These are phyloP conservation scores for Naganishia randhawae DNA, from an alignment of 768 basidiomycete species.

Conservation along the genomic window DNA sequence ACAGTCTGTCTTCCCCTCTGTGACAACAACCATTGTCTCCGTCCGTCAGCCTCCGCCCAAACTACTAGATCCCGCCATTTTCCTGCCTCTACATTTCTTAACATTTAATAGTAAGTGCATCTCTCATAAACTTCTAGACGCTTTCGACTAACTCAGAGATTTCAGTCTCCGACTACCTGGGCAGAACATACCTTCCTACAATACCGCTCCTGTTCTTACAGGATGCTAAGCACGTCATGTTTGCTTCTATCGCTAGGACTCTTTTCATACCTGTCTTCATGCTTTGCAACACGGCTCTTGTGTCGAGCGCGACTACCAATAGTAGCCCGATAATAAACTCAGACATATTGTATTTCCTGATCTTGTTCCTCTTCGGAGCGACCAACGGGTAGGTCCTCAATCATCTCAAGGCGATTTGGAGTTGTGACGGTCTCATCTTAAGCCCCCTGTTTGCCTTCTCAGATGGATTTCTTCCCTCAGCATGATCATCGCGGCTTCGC, in stretches of 20 bases:
- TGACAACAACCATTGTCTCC: constrained; percentile 71
- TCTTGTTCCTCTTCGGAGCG: constrained; percentile 69
- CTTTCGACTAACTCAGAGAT: neutral
- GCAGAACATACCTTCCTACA: constrained; percentile 47
- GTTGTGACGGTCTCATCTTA: neutral
- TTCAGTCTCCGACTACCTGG: constrained; percentile 47
- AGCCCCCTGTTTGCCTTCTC: neutral
- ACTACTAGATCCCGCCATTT: constrained; percentile 49
- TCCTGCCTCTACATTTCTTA: constrained; percentile 74
- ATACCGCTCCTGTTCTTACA: constrained; percentile 59
- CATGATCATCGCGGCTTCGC: constrained; percentile 77
- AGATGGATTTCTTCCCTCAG: constrained; percentile 67
- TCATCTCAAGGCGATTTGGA: neutral
- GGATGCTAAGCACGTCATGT: constrained; percentile 63
- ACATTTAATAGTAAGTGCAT: constrained; percentile 46
- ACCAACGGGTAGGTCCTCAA: constrained; percentile 60
- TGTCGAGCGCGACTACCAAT: neutral
- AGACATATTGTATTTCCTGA: constrained; percentile 68
- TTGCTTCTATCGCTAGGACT: constrained; percentile 65
- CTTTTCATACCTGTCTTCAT: constrained; percentile 82
- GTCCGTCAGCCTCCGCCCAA: constrained; percentile 56
- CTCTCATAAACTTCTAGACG: neutral
- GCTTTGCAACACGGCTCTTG: constrained; percentile 67
- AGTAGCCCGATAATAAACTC: constrained; percentile 63
- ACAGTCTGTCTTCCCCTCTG: constrained; percentile 81